Evolutionary conservation across 2,329 filamentous ascomycete genomes (phyloP), one percentile per base, ranked within the genome.

Genomic region (Monilinia fructigena): DNA sequence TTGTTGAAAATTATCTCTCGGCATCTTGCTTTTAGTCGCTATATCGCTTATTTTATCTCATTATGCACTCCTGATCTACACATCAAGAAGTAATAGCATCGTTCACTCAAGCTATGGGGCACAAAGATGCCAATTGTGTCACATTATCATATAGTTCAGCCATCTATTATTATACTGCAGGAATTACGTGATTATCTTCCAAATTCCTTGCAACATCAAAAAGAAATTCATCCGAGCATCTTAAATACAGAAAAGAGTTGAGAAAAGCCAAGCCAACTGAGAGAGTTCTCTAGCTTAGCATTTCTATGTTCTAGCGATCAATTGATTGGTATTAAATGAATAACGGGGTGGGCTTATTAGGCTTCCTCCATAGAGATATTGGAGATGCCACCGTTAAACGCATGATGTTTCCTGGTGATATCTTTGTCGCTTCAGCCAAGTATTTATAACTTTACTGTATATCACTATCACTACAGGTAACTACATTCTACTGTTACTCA

Each of bases 401-500:
- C 58, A 52, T 61, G 58, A 61, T 52, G 28, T 23, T 50, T 50
- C n/a, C 45, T 31, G 45, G 40, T 35, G 45, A 38, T 50, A 26
- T 48, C n/a, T 48, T 31, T 20, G 3, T 54, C 16, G 31, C 52
- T 31, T 31, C 52, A 8, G 26, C 5, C 26, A 31, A 8, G 28
- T 23, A n/a, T 48, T 48, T 10, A n/a, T 23, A n/a, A 11, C n/a
- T 10, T n/a, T 8, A 38, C 28, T 23, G 8, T 0, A 42, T 42
- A 4, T 16, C 40, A 42, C 12, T 14, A 16, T 16, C 40, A 42
- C 12, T 14, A 42, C 14, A 42, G 12, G 40, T 42, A 42, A 42
- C 40, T 4, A 42, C 16, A 42, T 4, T 16, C 1, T 16, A 16
- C 40, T 40, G 18, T 23, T 8, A 55, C 53, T n/a, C 31, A 38